Percentiles rank a stretch among this genome's conserved stretches.
Conservation (phyloP, 73 alveolate species). For the Tetrahymena thermophila region DNA sequence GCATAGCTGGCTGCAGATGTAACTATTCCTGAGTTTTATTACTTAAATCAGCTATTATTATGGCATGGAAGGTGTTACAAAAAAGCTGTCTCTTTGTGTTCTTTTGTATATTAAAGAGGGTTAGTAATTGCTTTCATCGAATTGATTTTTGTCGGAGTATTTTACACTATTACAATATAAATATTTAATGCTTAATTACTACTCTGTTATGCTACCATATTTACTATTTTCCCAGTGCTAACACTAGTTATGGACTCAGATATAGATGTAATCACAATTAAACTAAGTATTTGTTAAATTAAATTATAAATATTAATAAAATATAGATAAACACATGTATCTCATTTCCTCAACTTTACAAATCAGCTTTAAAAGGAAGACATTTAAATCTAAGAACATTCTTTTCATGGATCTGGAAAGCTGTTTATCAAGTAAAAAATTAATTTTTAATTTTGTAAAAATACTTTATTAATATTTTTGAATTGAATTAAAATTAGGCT, state of each 20-base stretch:
- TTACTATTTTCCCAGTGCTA: constrained; percentile 74
- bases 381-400: constrained; percentile 63
- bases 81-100: constrained; percentile 50
- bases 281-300: constrained; percentile 9
- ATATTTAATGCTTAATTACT: constrained; percentile 73
- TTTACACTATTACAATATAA: constrained; percentile 80
- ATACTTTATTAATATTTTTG: neutral
- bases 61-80: constrained; percentile 76
- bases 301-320: neutral
- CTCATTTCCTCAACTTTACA: constrained; percentile 61
- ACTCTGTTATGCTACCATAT: constrained; percentile 78
- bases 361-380: constrained; percentile 70
- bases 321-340: neutral
- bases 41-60: constrained; percentile 55
- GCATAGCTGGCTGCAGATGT: constrained; percentile 76
- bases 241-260: constrained; percentile 76
- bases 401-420: constrained; percentile 82
- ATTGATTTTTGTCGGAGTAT: constrained; percentile 65
- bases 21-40: constrained; percentile 60
- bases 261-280: constrained; percentile 49
- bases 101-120: constrained; percentile 83
- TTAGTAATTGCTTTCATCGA: constrained; percentile 68
- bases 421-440: constrained; percentile 43
- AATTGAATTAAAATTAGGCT: neutral
- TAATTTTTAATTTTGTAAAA: neutral